Evolutionary conservation across 2,329 filamentous ascomycete species (phyloP).

Genomic region (Botrytis fabae): DNA sequence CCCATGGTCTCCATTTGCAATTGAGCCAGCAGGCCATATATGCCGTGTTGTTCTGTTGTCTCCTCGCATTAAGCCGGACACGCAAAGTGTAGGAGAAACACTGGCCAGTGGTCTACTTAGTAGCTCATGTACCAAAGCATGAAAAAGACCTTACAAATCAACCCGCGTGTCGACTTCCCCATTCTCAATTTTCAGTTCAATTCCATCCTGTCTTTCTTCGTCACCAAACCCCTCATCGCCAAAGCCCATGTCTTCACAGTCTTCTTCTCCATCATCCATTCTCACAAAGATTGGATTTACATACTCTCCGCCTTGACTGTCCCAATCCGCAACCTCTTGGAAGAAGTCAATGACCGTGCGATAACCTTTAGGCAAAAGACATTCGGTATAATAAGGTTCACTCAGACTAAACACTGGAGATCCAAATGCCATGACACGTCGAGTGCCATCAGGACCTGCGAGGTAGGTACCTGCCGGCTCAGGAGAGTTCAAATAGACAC

Average conservation of each 20-base stretch:
- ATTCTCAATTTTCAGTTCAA: conserved; percentile 15
- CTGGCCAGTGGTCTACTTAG: not conserved
- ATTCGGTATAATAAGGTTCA: conserved; percentile 58
- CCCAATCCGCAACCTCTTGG: conserved; percentile 53
- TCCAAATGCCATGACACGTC: conserved; percentile 48
- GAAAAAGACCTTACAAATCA: not conserved
- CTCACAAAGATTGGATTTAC: conserved; percentile 40
- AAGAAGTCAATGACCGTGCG: conserved; percentile 61
- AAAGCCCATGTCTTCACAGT: conserved; percentile 14
- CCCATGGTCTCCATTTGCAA: not conserved
- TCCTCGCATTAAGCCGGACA: not conserved
- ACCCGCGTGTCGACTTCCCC: not conserved
- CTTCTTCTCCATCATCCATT: conserved; percentile 26
- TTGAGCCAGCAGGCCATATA: too few relatives aligned
- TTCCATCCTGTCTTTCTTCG: conserved; percentile 12
- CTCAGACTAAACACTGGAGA: conserved; percentile 71
- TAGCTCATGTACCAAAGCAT: not conserved
- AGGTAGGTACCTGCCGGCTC: conserved; percentile 55
- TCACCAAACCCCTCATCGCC: conserved; percentile 21
- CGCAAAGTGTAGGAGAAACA: not conserved
- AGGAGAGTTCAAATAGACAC: conserved; percentile 59
- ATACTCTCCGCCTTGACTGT: conserved; percentile 34
- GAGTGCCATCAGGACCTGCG: conserved; percentile 49
- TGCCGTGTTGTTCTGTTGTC: not conserved
- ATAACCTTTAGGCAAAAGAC: conserved; percentile 59